These are phyloP conservation scores for Daedalea quercina DNA, from an alignment of 768 basidiomycete genomes.

Conservation along the genomic window DNA sequence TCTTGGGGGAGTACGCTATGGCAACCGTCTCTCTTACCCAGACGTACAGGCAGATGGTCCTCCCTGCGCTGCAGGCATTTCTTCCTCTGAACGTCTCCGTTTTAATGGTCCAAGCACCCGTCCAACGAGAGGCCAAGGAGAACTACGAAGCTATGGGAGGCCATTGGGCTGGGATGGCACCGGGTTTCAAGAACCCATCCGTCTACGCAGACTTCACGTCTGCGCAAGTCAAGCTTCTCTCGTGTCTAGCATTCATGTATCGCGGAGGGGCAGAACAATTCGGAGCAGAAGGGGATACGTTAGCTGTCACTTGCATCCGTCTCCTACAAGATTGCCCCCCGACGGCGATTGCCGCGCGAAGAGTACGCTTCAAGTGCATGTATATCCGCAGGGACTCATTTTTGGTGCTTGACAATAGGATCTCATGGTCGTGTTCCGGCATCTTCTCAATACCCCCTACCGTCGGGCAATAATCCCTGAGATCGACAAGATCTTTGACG, in stretches of 20 bases:
- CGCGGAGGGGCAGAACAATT: conserved; percentile 58
- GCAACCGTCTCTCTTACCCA: conserved; percentile 89
- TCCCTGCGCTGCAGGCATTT: conserved; percentile 60
- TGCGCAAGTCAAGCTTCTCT: conserved; percentile 93
- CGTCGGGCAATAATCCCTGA: conserved; percentile 73
- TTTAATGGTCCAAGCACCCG: conserved; percentile 71
- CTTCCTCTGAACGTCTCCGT: conserved; percentile 76
- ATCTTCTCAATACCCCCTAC: conserved; percentile 75
- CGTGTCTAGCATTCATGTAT: conserved; percentile 86
- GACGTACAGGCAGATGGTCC: conserved; percentile 60
- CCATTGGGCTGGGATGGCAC: conserved; percentile 78
- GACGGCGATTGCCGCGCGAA: conserved; percentile 74
- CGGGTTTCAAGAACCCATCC: conserved; percentile 61
- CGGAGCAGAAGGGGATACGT: conserved; percentile 70
- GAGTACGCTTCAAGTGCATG: conserved; percentile 40
- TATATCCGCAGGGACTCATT: background rate
- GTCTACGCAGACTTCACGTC: conserved; percentile 80
- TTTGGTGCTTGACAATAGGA: conserved; percentile 59
- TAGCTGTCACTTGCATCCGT: conserved; percentile 77
- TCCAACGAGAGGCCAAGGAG: conserved; percentile 70
- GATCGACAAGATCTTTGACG: conserved; percentile 87
- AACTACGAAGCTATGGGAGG: conserved; percentile 78
- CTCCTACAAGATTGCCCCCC: conserved; percentile 91
- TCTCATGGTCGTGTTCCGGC: conserved; percentile 86
- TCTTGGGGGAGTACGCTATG: conserved; percentile 89